Evolutionary conservation across 495 filamentous ascomycete species (phyloP).

Genomic region (Annulohypoxylon nitens): DNA sequence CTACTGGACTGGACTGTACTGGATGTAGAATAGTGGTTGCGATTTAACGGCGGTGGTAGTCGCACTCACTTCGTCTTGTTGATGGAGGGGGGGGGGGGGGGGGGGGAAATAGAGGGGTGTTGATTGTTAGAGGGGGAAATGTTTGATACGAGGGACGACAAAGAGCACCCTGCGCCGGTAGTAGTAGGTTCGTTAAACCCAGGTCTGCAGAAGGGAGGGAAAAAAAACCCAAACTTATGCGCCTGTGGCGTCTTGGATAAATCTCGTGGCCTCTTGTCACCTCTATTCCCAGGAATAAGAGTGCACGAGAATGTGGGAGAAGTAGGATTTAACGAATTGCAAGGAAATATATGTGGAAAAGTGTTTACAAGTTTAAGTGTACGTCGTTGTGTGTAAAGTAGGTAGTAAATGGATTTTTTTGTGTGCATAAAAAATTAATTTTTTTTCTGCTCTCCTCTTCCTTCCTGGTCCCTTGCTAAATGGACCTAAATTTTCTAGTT

Average conservation of each 20-base stretch:
- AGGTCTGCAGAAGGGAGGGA: slow-evolving; percentile 18
- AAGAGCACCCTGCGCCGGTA: slow-evolving; percentile 23
- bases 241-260: slow-evolving; percentile 24
- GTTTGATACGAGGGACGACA: slow-evolving; percentile 44
- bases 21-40: neutral
- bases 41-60: neutral
- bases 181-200: slow-evolving; percentile 26
- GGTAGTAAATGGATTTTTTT: slow-evolving; percentile 36
- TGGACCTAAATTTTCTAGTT: slow-evolving; percentile 38
- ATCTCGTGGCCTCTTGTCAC: slow-evolving; percentile 28
- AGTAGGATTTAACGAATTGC: slow-evolving; percentile 40
- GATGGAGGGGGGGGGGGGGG: slow-evolving; percentile 45
- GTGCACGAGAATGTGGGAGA: slow-evolving; percentile 19
- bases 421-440: slow-evolving; percentile 40
- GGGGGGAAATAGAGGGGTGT: slow-evolving; percentile 35
- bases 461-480: slow-evolving; percentile 38
- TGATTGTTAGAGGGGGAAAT: slow-evolving; percentile 24
- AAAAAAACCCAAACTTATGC: slow-evolving; percentile 16
- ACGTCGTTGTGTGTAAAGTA: slow-evolving; percentile 24
- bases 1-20: neutral
- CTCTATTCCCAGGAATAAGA: slow-evolving; percentile 25
- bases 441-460: slow-evolving; percentile 13
- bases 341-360: slow-evolving; percentile 35
- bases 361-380: slow-evolving; percentile 38
- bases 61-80: slow-evolving; percentile 5